These are phyloP conservation scores for Podospora fimiseda DNA, from an alignment of 495 filamentous ascomycete genomes.

Conservation along the genomic window DNA sequence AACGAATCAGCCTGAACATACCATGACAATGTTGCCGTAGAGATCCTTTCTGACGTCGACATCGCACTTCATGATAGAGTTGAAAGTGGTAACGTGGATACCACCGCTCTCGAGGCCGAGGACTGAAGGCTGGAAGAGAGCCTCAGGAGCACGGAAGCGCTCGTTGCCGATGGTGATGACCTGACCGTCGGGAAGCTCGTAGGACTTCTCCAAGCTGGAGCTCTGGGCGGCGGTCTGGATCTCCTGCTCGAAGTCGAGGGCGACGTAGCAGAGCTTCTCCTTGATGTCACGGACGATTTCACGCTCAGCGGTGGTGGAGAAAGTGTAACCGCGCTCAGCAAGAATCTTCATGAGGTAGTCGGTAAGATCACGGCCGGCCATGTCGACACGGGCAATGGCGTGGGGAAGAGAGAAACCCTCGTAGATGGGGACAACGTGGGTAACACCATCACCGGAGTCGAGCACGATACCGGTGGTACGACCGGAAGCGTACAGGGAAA, in stretches of 20 bases:
- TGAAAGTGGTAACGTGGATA: conserved; percentile 99
- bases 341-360: conserved; percentile 99
- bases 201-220: conserved; percentile 98
- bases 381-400: conserved; percentile 98
- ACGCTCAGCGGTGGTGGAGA: conserved; percentile 99
- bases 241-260: conserved; percentile 99
- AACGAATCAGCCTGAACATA: conserved; percentile 44
- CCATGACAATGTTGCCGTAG: conserved; percentile 99
- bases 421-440: conserved; percentile 99
- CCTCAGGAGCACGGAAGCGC: conserved; percentile 98
- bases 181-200: conserved; percentile 98
- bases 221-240: conserved; percentile 98
- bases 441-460: conserved; percentile 99
- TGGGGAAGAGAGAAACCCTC: conserved; percentile 99
- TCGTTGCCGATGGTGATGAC: conserved; percentile 99
- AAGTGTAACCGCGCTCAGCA: conserved; percentile 97
- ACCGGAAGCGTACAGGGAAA: conserved; percentile 98
- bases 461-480: conserved; percentile 99
- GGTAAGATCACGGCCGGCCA: conserved; percentile 99
- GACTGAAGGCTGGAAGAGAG: conserved; percentile 98
- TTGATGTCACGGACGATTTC: conserved; percentile 99
- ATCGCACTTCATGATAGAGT: conserved; percentile 99
- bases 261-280: conserved; percentile 99
- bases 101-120: conserved; percentile 96
- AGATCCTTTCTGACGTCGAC: conserved; percentile 99